Conservation (phyloP, 805 yeast genomes). For the Saturnispora ahearnii region DNA sequence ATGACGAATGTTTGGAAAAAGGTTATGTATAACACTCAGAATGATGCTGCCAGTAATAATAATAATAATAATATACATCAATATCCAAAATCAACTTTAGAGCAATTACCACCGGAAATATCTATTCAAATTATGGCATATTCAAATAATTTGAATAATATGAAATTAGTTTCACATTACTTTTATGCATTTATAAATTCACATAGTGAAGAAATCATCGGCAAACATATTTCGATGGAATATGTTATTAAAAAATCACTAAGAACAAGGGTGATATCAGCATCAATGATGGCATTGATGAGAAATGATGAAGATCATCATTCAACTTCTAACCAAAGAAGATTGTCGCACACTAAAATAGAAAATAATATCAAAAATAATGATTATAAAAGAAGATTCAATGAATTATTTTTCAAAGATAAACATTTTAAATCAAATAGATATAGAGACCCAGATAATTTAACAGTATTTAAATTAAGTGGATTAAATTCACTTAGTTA, state of each 20-base stretch:
- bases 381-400: neutral
- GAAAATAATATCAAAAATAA: neutral
- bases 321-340: constrained; percentile 8
- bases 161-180: constrained; percentile 5
- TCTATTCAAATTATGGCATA: constrained; percentile 12
- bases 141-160: constrained; percentile 8
- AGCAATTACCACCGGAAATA: constrained; percentile 12
- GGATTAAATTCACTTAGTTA: neutral
- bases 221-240: constrained; percentile 7
- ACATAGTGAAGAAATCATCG: constrained; percentile 4
- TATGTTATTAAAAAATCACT: constrained; percentile 2
- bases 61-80: neutral
- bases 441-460: constrained; percentile 8
- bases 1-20: constrained; percentile 1
- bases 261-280: neutral
- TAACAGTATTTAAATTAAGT: constrained; percentile 4
- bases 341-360: neutral
- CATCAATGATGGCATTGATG: constrained; percentile 1
- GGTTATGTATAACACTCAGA: neutral
- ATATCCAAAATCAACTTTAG: neutral
- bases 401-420: neutral
- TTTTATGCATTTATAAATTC: constrained; percentile 10
- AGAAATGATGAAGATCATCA: constrained; percentile 11
- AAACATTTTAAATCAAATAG: constrained; percentile 1
- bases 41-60: neutral